These are phyloP conservation scores for Penicillium sp. DNA, from an alignment of 2,329 filamentous ascomycete species.

Conservation along the genomic window DNA sequence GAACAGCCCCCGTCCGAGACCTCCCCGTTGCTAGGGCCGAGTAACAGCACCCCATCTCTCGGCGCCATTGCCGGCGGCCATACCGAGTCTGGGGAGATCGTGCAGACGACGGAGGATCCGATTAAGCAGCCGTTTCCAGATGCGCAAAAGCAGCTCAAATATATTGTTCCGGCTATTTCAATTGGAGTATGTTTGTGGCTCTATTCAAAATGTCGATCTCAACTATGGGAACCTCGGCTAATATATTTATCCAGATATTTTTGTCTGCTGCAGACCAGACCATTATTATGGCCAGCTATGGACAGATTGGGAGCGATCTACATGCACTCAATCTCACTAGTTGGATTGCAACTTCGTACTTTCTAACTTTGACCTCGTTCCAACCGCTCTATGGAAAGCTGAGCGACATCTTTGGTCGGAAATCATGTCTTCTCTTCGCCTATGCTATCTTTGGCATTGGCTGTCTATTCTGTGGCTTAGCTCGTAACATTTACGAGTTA, in stretches of 20 bases:
- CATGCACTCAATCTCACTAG: constrained; percentile 67
- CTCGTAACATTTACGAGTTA: constrained; percentile 58
- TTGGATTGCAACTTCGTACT: constrained; percentile 67
- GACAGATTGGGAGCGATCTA: constrained; percentile 68
- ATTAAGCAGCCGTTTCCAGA: constrained; percentile 38
- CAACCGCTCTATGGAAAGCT: constrained; percentile 61
- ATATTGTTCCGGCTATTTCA: constrained; percentile 56
- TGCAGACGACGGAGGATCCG: constrained; percentile 13
- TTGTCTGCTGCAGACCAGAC: constrained; percentile 70
- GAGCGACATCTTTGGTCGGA: constrained; percentile 55
- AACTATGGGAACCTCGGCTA: constrained; percentile 5
- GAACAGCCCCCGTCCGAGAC: constrained; percentile 34
- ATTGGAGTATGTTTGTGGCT: constrained; percentile 50
- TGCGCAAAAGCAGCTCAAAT: constrained; percentile 48
- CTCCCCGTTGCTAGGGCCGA: constrained; percentile 42
- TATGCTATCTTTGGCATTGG: constrained; percentile 51
- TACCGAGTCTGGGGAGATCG: constrained; percentile 18
- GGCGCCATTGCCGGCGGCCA: constrained; percentile 23
- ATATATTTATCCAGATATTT: constrained; percentile 53
- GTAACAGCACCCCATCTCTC: constrained; percentile 22
- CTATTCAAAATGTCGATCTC: background rate
- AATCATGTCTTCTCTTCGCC: constrained; percentile 45
- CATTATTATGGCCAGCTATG: constrained; percentile 70
- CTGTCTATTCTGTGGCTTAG: constrained; percentile 50
- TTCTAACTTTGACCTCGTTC: constrained; percentile 67